phyloP scores from a whole-genome alignment of 192 early-diverging fungal genomes.

The Anaeromyces robustus region DNA sequence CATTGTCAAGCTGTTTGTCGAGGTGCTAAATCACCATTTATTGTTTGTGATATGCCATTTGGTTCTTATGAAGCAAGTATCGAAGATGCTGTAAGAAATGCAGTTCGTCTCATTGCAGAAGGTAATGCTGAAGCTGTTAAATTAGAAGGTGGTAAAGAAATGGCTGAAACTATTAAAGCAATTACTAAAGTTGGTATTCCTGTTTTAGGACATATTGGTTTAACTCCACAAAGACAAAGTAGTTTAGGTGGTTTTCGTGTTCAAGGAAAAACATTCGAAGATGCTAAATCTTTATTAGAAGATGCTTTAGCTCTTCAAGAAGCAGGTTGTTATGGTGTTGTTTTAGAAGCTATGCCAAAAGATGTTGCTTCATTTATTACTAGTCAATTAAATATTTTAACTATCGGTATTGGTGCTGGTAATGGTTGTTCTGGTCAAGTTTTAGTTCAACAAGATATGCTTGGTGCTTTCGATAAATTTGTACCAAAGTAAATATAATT shows the following conservation, averaged over 20 bases:
- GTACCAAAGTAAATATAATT: constrained; percentile 51
- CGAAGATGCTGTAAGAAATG: constrained; percentile 54
- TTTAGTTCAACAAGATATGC: constrained; percentile 76
- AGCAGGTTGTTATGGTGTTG: constrained; percentile 79
- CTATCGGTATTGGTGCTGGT: constrained; percentile 96
- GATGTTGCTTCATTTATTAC: constrained; percentile 83
- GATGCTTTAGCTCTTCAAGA: constrained; percentile 80
- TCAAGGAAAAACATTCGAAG: constrained; percentile 71
- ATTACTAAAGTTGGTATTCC: constrained; percentile 82
- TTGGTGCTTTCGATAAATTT: constrained; percentile 85
- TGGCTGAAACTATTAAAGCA: constrained; percentile 53
- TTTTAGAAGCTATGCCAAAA: constrained; percentile 83
- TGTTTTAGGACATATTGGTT: constrained; percentile 84
- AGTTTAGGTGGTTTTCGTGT: constrained; percentile 55
- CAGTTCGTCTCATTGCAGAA: constrained; percentile 76
- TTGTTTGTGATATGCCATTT: constrained; percentile 83
- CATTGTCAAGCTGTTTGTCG: constrained; percentile 79
- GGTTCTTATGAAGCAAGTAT: constrained; percentile 66
- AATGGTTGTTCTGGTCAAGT: constrained; percentile 80
- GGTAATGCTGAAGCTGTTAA: constrained; percentile 89
- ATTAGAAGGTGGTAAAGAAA: constrained; percentile 83
- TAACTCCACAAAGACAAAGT: constrained; percentile 81
- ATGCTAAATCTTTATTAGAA: constrained; percentile 58
- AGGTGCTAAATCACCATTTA: constrained; percentile 55
- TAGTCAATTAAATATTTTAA: constrained; percentile 58